A percentile compares a stretch with the other conserved stretches of the same genome.
Evolutionary conservation across 2,329 filamentous ascomycete genomes (phyloP).

Genomic region (Hymenoscyphus infarciens): DNA sequence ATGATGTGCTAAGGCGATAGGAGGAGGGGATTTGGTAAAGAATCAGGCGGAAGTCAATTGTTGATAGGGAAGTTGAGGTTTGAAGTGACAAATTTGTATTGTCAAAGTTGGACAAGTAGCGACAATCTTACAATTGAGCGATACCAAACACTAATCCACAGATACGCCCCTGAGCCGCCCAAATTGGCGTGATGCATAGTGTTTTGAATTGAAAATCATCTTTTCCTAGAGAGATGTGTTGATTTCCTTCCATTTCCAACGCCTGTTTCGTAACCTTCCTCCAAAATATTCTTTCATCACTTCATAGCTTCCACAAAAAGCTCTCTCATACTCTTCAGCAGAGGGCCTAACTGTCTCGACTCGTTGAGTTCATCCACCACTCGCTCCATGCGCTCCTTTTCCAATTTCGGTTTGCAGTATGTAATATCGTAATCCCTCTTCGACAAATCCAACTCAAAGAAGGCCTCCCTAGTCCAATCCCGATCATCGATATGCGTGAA

Average conservation of each 20-base stretch:
- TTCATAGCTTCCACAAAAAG: constrained; percentile 67
- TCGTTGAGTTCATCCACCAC: constrained; percentile 81
- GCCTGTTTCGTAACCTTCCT: background rate
- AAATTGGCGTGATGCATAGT: background rate
- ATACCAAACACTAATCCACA: background rate
- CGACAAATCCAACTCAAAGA: constrained; percentile 85
- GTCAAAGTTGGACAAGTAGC: background rate
- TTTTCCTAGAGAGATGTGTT: background rate
- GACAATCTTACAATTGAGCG: background rate
- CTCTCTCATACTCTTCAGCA: constrained; percentile 80
- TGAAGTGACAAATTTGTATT: background rate
- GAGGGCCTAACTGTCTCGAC: constrained; percentile 63
- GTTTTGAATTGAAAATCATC: background rate
- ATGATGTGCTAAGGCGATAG: too few species aligned
- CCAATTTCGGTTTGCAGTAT: constrained; percentile 77
- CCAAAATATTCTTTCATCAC: background rate
- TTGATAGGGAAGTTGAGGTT: background rate
- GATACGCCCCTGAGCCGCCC: background rate
- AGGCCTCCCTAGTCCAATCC: constrained; percentile 84
- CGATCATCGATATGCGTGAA: constrained; percentile 84
- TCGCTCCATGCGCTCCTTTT: constrained; percentile 71
- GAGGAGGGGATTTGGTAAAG: background rate
- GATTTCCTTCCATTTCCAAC: background rate
- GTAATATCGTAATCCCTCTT: constrained; percentile 81
- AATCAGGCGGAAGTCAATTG: background rate